A percentile compares a stretch with the other conserved stretches of the same genome.
These are phyloP conservation scores for Clathrospora elynae DNA, from an alignment of 2,329 filamentous ascomycete genomes.

Conservation along the genomic window DNA sequence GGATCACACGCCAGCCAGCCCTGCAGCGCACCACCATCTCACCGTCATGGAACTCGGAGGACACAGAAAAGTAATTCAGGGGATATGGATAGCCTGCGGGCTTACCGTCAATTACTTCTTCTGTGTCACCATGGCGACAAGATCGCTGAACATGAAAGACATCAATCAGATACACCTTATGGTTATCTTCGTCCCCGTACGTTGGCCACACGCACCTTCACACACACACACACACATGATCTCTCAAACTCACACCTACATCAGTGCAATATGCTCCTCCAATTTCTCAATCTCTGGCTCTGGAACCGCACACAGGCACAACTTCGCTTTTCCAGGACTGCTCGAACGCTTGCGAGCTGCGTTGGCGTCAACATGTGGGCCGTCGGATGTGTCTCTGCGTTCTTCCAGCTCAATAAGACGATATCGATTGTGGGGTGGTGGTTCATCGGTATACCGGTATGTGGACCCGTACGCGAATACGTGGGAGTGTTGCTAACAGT, in stretches of 20 bases:
- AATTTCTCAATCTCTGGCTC: slow-evolving; percentile 1
- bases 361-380: not conserved
- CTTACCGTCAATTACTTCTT: not conserved
- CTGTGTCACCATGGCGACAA: slow-evolving; percentile 1
- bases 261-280: slow-evolving; percentile 2
- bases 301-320: slow-evolving; percentile 1
- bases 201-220: not conserved
- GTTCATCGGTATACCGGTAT: slow-evolving; percentile 9
- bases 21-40: no score
- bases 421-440: slow-evolving; percentile 8
- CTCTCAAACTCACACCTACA: not conserved
- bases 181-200: slow-evolving; percentile 1
- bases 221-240: not conserved
- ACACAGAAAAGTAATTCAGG: no score
- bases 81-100: slow-evolving; percentile 4
- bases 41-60: no score
- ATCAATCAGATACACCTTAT: not conserved
- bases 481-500: no score
- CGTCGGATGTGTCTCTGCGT: not conserved
- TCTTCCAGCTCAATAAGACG: not conserved
- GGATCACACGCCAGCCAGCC: no score
- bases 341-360: not conserved
- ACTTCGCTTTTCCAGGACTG: not conserved
- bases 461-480: not conserved
- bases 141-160: not conserved